phyloP scores from a whole-genome alignment of 2,329 filamentous ascomycete genomes.

The Byssothecium circinans region DNA sequence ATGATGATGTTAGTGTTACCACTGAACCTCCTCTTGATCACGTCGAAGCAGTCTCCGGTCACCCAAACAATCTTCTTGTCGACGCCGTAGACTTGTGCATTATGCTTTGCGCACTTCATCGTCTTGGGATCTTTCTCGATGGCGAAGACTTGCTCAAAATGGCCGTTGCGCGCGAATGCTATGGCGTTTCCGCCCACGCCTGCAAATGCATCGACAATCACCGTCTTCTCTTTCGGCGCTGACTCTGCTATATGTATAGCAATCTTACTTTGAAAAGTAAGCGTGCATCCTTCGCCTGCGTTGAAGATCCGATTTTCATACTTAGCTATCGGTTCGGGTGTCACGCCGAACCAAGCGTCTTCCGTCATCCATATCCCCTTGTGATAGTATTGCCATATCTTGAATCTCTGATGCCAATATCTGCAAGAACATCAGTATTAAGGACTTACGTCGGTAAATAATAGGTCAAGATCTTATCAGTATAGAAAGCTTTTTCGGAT shows the following conservation, averaged over 20 bases:
- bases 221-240: constrained; percentile 58
- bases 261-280: constrained; percentile 61
- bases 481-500: no score
- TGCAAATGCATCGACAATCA: constrained; percentile 85
- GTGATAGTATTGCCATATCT: constrained; percentile 85
- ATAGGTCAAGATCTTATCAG: no score
- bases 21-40: constrained; percentile 58
- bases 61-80: constrained; percentile 80
- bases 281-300: neutral
- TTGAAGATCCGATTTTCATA: constrained; percentile 47
- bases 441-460: neutral
- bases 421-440: constrained; percentile 48
- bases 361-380: constrained; percentile 88
- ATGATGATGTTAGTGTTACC: constrained; percentile 59
- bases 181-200: constrained; percentile 94
- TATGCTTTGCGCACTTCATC: constrained; percentile 88
- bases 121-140: constrained; percentile 82
- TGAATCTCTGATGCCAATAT: constrained; percentile 88
- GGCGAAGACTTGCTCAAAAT: constrained; percentile 82
- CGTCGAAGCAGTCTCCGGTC: constrained; percentile 81
- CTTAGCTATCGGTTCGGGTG: constrained; percentile 87
- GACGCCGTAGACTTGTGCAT: constrained; percentile 83
- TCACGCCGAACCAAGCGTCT: constrained; percentile 95
- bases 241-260: constrained; percentile 68
- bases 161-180: constrained; percentile 79